Base-by-base conservation (phyloP, 1,139 yeast species). In the Yamadazyma atlantica region DNA sequence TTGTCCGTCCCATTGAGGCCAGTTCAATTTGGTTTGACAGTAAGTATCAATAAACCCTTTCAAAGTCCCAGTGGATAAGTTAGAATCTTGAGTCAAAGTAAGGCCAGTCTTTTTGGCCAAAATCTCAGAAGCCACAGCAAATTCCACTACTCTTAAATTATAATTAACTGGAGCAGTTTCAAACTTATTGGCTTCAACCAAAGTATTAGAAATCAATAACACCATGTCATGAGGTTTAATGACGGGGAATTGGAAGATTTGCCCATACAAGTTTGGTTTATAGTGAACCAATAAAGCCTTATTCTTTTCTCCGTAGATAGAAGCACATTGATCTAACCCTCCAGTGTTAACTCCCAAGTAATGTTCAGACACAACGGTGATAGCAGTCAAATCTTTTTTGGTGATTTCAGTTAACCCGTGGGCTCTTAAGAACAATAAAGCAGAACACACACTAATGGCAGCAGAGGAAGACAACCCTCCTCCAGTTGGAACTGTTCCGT, bases 241-340 rank as follows among this genome's bases (percentile, higher is more conserved):
- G 3, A 57, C 53, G 11, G 86, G 87, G 55, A 82, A 75, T 33
- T 64, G 58, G 52, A 79, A 70, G n/a, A 85, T 76, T 29, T 69
- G 63, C 11, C 80, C 88, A 29, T 60, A 63, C 37, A 83, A 64
- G 41, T 68, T 59, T 2, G 90, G 90, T 44, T 73, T 71, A 60
- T 82, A 83, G 44, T 77, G 78, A 31, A 83, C 80, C 46, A 76
- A 70, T 43, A 83, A 58, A 1, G 84, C 85, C 48, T 82, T 78
- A 42, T 69, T 72, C 32, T 60, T 64, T 49, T 75, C 79, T n/a
- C 89, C 89, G 49, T 75, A 82, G 17, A 83, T 72, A 2, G 85
- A 76, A 3, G 90, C 89, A 44, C 84, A 73, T 60, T 83, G 90
- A 55, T 83, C 90, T 85, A 83, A 77, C 31, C 90, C 90, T 17